Evolutionary conservation across 2,329 filamentous ascomycete genomes (phyloP), one percentile per base, ranked within the genome.

Genomic region (Leptodontidium sp.): DNA sequence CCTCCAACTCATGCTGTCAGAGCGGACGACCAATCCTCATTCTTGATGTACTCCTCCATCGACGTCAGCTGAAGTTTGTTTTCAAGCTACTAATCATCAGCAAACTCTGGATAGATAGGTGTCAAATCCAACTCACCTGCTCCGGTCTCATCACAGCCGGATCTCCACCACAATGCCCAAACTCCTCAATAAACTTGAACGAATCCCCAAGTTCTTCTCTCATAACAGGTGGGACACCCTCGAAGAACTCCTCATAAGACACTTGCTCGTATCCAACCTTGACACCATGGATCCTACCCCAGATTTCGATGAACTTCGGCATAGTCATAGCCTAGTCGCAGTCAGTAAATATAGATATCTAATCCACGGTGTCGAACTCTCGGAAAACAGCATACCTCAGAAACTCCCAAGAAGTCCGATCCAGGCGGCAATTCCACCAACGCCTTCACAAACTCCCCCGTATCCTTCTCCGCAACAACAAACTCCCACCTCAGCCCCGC

Each of bases 131-230:
- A 21, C 72, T 70, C 66, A 75, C 73, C 57, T 72, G 57, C 45
- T 47, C 64, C 15, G 73, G 71, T 61, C 68, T 59, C 21, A 70
- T 59, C 26, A 79, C 65, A 4, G 77, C 72, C 35, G 68, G 71
- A 8, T 79, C 79, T 66, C 79, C 81, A 1, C 80, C 80, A 71
- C 77, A 80, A 55, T 79, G 75, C 17, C 76, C 75, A 65, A 79
- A 77, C 24, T 79, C 80, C 59, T 73, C 67, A 26, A 74, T 77
- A 71, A 77, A 79, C 59, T 80, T 78, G 0, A 73, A 77, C 2
- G 79, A 59, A 66, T 82, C 80, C 58, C 72, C 70, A 1, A 58
- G 9, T 26, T 58, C 55, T 15, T 58, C 35, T 14, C 78, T 79
- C 24, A 78, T 53, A 0, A 74, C 75, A 1, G 76, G 77, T 3